Evolutionary conservation across 495 filamentous ascomycete species (phyloP).

Genomic region (Thozetella sp.): DNA sequence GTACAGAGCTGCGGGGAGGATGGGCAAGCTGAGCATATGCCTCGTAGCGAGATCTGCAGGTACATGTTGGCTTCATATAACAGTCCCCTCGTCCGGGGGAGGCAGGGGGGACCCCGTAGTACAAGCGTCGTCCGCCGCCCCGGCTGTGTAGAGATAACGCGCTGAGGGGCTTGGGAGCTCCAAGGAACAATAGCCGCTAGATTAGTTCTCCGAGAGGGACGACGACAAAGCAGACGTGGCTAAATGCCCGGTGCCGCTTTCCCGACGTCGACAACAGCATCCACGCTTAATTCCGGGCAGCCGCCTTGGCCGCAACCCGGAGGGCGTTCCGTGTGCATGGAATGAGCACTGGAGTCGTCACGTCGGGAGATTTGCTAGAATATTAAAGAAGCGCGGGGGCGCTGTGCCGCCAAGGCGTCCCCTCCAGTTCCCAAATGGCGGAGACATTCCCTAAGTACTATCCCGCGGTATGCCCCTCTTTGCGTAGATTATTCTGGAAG

Average conservation of each 20-base stretch:
- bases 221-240: not conserved
- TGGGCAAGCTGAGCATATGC: not conserved
- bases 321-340: not conserved
- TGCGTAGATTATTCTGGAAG: too few species aligned
- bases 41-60: not conserved
- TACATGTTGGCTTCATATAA: constrained; percentile 1
- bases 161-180: not conserved
- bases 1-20: not conserved
- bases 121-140: not conserved
- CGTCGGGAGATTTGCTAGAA: too few species aligned
- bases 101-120: not conserved
- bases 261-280: not conserved
- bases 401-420: too few species aligned
- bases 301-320: not conserved
- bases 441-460: too few species aligned
- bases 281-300: not conserved
- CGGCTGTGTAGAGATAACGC: not conserved
- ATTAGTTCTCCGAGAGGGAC: not conserved
- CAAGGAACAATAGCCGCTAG: not conserved
- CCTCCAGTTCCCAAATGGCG: too few species aligned
- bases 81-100: not conserved
- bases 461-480: too few species aligned
- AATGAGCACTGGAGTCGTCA: not conserved
- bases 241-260: constrained; percentile 2
- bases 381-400: too few species aligned